phyloP scores from a whole-genome alignment of 2,329 filamentous ascomycete genomes.

The Pyricularia sp. region DNA sequence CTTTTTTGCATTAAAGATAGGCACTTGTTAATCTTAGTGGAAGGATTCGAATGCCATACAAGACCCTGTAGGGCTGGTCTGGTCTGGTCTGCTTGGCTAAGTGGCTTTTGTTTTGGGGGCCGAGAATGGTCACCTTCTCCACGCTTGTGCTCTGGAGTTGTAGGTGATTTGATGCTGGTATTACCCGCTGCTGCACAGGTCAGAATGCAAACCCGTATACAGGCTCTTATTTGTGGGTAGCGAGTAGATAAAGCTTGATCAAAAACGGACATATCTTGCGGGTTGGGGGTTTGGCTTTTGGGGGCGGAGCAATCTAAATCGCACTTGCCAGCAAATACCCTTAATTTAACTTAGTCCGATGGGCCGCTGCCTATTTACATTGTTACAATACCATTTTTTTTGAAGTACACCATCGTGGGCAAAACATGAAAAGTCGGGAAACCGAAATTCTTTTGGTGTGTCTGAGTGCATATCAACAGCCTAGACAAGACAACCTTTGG shows the following conservation, averaged over 20 bases:
- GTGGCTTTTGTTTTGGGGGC: background rate
- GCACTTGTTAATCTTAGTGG: background rate
- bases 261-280: background rate
- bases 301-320: background rate
- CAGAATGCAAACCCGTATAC: background rate
- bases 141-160: background rate
- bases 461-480: background rate
- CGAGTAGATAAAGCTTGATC: background rate
- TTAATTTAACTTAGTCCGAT: background rate
- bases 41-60: background rate
- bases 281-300: background rate
- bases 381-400: background rate
- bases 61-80: background rate
- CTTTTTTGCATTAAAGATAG: background rate
- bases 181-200: background rate
- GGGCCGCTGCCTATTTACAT: background rate
- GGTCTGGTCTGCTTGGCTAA: too few species aligned
- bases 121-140: background rate
- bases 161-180: background rate
- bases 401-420: background rate
- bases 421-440: background rate
- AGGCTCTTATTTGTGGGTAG: background rate
- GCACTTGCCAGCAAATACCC: background rate
- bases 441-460: background rate
- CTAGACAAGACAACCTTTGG: background rate